Conservation (phyloP, 1,284 basidiomycete genomes). For the Ganoderma lingzhi region DNA sequence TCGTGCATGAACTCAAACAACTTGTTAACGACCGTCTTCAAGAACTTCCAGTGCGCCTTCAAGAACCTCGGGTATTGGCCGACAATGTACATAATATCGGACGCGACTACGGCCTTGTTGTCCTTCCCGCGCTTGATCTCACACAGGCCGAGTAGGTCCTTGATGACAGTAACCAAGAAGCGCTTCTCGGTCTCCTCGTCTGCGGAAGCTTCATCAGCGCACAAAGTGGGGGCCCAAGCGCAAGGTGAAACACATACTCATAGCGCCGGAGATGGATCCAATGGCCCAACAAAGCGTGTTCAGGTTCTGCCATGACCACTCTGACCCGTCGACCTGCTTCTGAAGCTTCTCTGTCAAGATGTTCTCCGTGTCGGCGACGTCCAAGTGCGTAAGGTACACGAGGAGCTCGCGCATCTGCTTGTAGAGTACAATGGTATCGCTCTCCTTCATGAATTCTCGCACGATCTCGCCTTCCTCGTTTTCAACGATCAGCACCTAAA, state of each 20-base stretch:
- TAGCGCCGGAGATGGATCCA: slow-evolving; percentile 98
- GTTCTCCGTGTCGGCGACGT: slow-evolving; percentile 95
- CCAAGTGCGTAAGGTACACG: slow-evolving; percentile 97
- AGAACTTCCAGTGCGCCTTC: slow-evolving; percentile 99
- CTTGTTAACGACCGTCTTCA: slow-evolving; percentile 99
- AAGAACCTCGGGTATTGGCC: slow-evolving; percentile 99
- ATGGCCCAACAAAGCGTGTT: slow-evolving; percentile 99
- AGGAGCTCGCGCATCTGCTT: slow-evolving; percentile 99
- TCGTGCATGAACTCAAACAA: slow-evolving; percentile 99
- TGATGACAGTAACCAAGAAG: slow-evolving; percentile 99
- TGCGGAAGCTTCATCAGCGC: slow-evolving; percentile 43
- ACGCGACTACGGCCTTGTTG: slow-evolving; percentile 99
- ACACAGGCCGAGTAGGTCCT: slow-evolving; percentile 95
- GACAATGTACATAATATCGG: slow-evolving; percentile 99
- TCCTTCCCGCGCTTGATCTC: slow-evolving; percentile 99
- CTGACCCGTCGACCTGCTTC: slow-evolving; percentile 96
- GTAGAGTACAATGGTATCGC: slow-evolving; percentile 98
- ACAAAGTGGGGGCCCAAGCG: slow-evolving; percentile 14
- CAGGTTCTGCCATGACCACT: slow-evolving; percentile 99
- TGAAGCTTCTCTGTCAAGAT: slow-evolving; percentile 97
- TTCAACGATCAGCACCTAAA: slow-evolving; percentile 95
- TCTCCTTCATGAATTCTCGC: slow-evolving; percentile 99
- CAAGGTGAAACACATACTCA: slow-evolving; percentile 76
- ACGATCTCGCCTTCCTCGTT: slow-evolving; percentile 99
- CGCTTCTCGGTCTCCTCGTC: slow-evolving; percentile 99